Conservation (phyloP, 1,284 basidiomycete species). For the Microbotryum lychnidis-dioicae region DNA sequence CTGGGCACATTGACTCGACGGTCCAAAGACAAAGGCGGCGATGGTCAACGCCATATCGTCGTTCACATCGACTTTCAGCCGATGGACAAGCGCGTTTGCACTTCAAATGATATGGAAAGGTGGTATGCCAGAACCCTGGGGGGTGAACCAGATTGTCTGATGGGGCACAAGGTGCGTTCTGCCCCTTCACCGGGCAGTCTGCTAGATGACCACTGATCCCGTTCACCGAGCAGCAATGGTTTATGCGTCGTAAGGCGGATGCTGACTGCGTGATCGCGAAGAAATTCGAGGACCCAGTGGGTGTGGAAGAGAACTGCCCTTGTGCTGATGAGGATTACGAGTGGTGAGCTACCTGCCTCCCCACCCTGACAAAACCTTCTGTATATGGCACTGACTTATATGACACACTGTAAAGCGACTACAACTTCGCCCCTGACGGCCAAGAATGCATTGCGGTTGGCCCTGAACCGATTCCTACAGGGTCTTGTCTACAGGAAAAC, state of each 20-base stretch:
- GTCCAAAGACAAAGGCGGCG: conserved; percentile 48
- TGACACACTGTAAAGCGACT: conserved; percentile 55
- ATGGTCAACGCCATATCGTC: conserved; percentile 58
- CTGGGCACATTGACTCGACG: conserved; percentile 63
- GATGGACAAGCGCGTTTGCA: conserved; percentile 62
- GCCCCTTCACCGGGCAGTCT: neutral
- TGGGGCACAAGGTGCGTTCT: conserved; percentile 76
- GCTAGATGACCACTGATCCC: neutral
- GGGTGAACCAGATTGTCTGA: conserved; percentile 67
- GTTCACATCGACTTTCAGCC: conserved; percentile 78
- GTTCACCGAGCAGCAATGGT: conserved; percentile 67
- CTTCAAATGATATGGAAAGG: conserved; percentile 65
- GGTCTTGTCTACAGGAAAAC: conserved; percentile 57
- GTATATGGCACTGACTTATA: neutral
- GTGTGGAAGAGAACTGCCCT: conserved; percentile 69
- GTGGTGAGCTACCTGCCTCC: conserved; percentile 52
- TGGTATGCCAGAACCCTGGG: conserved; percentile 71
- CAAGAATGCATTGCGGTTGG: conserved; percentile 67
- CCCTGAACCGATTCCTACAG: conserved; percentile 74
- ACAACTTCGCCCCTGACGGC: conserved; percentile 69
- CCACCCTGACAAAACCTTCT: conserved; percentile 10
- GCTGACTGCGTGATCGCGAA: conserved; percentile 87
- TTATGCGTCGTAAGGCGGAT: conserved; percentile 70
- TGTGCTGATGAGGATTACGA: conserved; percentile 87
- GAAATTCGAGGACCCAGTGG: conserved; percentile 77